A percentile compares a stretch with the other conserved stretches of the same genome.
phyloP scores from a whole-genome alignment of 2,329 filamentous ascomycete species.

The Colletotrichum tanaceti region DNA sequence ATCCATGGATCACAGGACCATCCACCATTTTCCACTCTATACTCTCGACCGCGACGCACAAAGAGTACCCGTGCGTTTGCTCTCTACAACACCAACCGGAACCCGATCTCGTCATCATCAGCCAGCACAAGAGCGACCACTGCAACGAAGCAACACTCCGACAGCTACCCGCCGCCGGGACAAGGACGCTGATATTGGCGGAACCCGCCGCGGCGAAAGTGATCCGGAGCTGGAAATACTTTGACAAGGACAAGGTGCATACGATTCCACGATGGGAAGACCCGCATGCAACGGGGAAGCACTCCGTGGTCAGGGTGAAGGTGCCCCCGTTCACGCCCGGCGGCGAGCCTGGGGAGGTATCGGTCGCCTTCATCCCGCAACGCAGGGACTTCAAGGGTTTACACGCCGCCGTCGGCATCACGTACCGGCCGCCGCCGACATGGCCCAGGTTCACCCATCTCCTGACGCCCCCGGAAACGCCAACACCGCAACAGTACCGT shows the following conservation, averaged over 20 bases:
- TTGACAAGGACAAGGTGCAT: slow-evolving; percentile 63
- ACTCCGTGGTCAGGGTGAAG: slow-evolving; percentile 57
- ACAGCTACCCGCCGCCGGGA: slow-evolving; percentile 65
- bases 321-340: slow-evolving; percentile 64
- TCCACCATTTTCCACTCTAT: slow-evolving; percentile 70
- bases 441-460: slow-evolving; percentile 40
- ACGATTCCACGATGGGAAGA: slow-evolving; percentile 61
- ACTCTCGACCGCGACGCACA: slow-evolving; percentile 71
- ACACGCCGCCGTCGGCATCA: slow-evolving; percentile 77
- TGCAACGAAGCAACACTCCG: slow-evolving; percentile 77
- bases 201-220: slow-evolving; percentile 72
- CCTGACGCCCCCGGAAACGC: slow-evolving; percentile 32
- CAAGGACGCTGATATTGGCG: slow-evolving; percentile 72
- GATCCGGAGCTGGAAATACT: slow-evolving; percentile 76
- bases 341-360: slow-evolving; percentile 74
- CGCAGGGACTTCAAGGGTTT: slow-evolving; percentile 69
- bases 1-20: slow-evolving; percentile 75
- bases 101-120: slow-evolving; percentile 60
- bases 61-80: slow-evolving; percentile 64
- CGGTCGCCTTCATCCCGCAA: slow-evolving; percentile 73
- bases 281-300: slow-evolving; percentile 49
- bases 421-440: slow-evolving; percentile 70
- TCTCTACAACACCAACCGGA: slow-evolving; percentile 59
- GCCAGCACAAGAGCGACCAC: slow-evolving; percentile 68
- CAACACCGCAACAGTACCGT: slow-evolving; percentile 44